Percentiles rank a stretch among this genome's conserved stretches.
phyloP scores from a whole-genome alignment of 495 filamentous ascomycete species.

The Oidiodendron maius region DNA sequence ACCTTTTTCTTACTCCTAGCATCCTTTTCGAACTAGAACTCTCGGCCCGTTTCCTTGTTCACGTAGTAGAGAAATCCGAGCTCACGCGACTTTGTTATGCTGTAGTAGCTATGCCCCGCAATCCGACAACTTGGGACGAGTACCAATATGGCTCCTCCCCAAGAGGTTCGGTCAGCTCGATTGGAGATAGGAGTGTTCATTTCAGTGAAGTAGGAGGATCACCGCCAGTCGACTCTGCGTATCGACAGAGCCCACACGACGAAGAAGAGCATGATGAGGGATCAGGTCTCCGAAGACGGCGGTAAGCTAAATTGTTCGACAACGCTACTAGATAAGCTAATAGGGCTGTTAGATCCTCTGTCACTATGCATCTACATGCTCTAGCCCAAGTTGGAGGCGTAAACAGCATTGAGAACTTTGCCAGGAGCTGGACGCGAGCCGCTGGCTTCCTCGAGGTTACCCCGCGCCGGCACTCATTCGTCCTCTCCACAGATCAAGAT shows the following conservation, averaged over 20 bases:
- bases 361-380: constrained; percentile 62
- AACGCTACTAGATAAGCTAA: background rate
- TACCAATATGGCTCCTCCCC: constrained; percentile 30
- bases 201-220: constrained; percentile 21
- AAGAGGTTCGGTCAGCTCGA: constrained; percentile 27
- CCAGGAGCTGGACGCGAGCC: constrained; percentile 88
- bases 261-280: constrained; percentile 5
- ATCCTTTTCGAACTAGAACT: background rate
- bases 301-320: no score
- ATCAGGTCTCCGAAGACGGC: constrained; percentile 16
- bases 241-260: background rate
- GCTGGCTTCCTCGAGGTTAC: constrained; percentile 83
- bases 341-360: constrained; percentile 50
- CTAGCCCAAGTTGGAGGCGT: constrained; percentile 79
- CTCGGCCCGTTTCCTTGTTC: background rate
- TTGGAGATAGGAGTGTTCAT: constrained; percentile 28
- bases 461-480: constrained; percentile 66
- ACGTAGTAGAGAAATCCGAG: background rate
- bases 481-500: constrained; percentile 41
- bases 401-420: constrained; percentile 93
- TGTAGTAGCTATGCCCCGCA: constrained; percentile 21
- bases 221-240: constrained; percentile 9
- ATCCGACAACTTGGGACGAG: constrained; percentile 50
- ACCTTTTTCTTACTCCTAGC: background rate
- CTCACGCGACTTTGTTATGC: no score